phyloP scores from a whole-genome alignment of 2,329 filamentous ascomycete genomes.

The Paracamarosporium sp. region DNA sequence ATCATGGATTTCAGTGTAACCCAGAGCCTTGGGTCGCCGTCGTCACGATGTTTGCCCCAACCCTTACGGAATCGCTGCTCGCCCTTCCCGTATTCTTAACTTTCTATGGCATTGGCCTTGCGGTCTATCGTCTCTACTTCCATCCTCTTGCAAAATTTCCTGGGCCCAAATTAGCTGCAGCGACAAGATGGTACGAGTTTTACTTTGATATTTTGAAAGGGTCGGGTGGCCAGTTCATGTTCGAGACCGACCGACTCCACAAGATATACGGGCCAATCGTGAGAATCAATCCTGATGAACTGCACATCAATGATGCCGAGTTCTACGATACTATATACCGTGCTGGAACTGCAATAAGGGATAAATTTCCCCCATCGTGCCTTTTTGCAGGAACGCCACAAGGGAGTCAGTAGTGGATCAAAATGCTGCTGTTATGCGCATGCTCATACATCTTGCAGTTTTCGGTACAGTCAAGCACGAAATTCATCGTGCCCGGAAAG shows the following conservation, averaged over 20 bases:
- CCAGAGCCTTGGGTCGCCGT: not conserved
- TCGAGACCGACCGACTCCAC: slow-evolving; percentile 2
- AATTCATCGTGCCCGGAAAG: not conserved
- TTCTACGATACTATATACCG: not conserved
- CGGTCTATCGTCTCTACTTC: slow-evolving; percentile 11
- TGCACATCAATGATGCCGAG: slow-evolving; percentile 11
- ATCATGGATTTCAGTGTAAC: too few relatives aligned
- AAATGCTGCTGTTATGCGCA: not conserved
- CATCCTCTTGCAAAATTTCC: slow-evolving; percentile 13
- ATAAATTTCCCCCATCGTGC: not conserved
- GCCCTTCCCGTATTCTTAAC: not conserved
- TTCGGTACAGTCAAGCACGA: not conserved
- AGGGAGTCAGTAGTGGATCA: slow-evolving; percentile 1
- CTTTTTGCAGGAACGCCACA: slow-evolving; percentile 1
- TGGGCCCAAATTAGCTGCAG: slow-evolving; percentile 16
- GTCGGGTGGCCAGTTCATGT: slow-evolving; percentile 1
- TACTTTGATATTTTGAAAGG: slow-evolving; percentile 2
- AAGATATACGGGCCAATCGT: slow-evolving; percentile 9
- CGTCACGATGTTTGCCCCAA: not conserved
- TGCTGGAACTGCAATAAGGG: not conserved
- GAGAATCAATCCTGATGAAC: slow-evolving; percentile 11
- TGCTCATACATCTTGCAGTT: not conserved
- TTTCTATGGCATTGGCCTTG: slow-evolving; percentile 6
- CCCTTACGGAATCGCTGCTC: not conserved
- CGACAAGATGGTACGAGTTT: slow-evolving; percentile 7